phyloP scores from a whole-genome alignment of 2,329 filamentous ascomycete species.

The Reticulascus tulasneorum region DNA sequence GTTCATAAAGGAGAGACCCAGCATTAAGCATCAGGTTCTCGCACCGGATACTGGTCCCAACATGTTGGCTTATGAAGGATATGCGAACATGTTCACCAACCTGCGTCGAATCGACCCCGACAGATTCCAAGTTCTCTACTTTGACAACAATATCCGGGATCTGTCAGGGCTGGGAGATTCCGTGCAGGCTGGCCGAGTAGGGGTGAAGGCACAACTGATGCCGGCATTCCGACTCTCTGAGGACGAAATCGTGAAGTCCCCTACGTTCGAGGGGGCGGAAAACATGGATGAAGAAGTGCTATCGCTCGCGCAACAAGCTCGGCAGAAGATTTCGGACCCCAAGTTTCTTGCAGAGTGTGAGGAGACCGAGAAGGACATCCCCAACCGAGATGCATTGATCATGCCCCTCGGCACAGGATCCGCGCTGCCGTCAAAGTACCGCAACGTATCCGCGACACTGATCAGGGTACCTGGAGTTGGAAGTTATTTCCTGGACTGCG shows the following conservation, averaged over 20 bases:
- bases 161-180: constrained; percentile 13
- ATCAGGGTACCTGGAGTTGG: constrained; percentile 79
- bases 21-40: constrained; percentile 72
- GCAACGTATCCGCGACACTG: constrained; percentile 89
- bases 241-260: constrained; percentile 39
- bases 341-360: constrained; percentile 47
- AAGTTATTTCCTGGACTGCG: constrained; percentile 87
- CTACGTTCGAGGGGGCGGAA: constrained; percentile 33
- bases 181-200: constrained; percentile 38
- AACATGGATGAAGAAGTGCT: constrained; percentile 41
- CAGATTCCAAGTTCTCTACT: constrained; percentile 67
- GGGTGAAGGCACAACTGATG: constrained; percentile 42
- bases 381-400: constrained; percentile 73
- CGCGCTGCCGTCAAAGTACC: constrained; percentile 83
- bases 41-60: constrained; percentile 73
- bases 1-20: constrained; percentile 62
- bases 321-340: constrained; percentile 32
- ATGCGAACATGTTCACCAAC: constrained; percentile 62
- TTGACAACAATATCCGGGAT: constrained; percentile 48
- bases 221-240: constrained; percentile 43
- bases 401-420: constrained; percentile 89
- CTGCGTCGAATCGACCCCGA: constrained; percentile 69
- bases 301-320: constrained; percentile 47
- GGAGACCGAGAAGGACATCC: constrained; percentile 59
- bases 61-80: constrained; percentile 64